phyloP scores from a whole-genome alignment of 352 stramenopile species.

The Phytophthora fragariae region DNA sequence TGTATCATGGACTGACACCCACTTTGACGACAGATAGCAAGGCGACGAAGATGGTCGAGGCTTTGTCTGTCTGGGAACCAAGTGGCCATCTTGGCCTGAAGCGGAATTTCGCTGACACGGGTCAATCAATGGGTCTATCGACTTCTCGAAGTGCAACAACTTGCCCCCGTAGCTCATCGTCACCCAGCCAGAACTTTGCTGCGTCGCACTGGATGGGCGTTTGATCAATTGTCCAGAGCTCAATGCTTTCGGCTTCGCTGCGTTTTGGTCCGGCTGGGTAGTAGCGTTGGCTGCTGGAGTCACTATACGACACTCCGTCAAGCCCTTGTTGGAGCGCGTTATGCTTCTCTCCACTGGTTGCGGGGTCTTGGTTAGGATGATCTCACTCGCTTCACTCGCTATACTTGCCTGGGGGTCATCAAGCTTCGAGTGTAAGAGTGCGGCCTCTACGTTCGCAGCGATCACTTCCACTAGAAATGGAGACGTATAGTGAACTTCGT shows the following conservation, averaged over 20 bases:
- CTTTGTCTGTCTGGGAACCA: conserved; percentile 11
- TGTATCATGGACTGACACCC: not conserved
- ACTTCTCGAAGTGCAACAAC: conserved; percentile 50
- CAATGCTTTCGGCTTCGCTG: not conserved
- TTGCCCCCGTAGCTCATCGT: conserved; percentile 52
- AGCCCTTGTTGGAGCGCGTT: conserved; percentile 5
- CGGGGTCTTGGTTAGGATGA: not conserved
- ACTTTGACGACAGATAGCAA: conserved; percentile 38
- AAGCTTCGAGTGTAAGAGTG: conserved; percentile 15
- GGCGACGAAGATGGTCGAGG: conserved; percentile 37
- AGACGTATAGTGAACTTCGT: conserved; percentile 26
- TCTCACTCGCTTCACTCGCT: not conserved
- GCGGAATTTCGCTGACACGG: not conserved
- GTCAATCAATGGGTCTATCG: conserved; percentile 1
- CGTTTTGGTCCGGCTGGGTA: not conserved
- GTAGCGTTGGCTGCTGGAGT: not conserved
- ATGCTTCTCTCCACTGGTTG: not conserved
- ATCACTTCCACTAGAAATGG: conserved; percentile 36
- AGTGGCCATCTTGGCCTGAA: not conserved
- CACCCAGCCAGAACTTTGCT: conserved; percentile 38
- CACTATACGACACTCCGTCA: conserved; percentile 3
- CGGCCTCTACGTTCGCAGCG: conserved; percentile 30
- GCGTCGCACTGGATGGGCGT: conserved; percentile 40
- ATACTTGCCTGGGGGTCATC: not conserved
- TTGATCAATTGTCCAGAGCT: conserved; percentile 9